Conservation (phyloP, 441 rosid species). For the Populus trichocarpa region DNA sequence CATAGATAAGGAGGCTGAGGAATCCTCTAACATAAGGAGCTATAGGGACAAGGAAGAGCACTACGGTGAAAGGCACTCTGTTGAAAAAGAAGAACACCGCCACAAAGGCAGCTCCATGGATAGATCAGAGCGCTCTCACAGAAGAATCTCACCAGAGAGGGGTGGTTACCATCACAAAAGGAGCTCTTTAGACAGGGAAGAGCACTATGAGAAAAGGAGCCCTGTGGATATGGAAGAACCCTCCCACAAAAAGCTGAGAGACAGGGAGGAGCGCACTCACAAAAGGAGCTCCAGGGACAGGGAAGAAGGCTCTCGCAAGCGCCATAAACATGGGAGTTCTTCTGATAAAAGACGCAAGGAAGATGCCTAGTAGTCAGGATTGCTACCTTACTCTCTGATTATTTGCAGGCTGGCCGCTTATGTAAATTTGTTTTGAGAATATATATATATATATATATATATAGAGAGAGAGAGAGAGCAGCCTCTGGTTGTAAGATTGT, state of each 20-base stretch:
- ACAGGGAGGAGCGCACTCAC: conserved; percentile 6
- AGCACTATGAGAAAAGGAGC: conserved; percentile 1
- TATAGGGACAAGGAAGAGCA: conserved; percentile 38
- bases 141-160: conserved; percentile 30
- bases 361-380: conserved; percentile 18
- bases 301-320: conserved; percentile 19
- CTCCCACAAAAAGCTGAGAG: not conserved
- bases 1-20: conserved; percentile 25
- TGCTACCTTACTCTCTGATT: conserved; percentile 14
- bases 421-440: not conserved
- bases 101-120: conserved; percentile 32
- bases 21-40: conserved; percentile 12
- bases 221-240: conserved; percentile 17
- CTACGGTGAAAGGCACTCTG: conserved; percentile 17
- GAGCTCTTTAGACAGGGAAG: conserved; percentile 27
- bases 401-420: not conserved
- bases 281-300: conserved; percentile 23
- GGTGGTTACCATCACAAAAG: conserved; percentile 26
- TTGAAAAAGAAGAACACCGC: conserved; percentile 22
- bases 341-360: conserved; percentile 20
- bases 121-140: conserved; percentile 23
- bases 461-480: too few relatives aligned
- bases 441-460: too few relatives aligned
- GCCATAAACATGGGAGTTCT: conserved; percentile 12
- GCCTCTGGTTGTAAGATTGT: not conserved